Evolutionary conservation across 192 early-diverging fungal genomes (phyloP), one percentile per base, ranked within the genome.

Genomic region (Phlyctochytrium arcticum): DNA sequence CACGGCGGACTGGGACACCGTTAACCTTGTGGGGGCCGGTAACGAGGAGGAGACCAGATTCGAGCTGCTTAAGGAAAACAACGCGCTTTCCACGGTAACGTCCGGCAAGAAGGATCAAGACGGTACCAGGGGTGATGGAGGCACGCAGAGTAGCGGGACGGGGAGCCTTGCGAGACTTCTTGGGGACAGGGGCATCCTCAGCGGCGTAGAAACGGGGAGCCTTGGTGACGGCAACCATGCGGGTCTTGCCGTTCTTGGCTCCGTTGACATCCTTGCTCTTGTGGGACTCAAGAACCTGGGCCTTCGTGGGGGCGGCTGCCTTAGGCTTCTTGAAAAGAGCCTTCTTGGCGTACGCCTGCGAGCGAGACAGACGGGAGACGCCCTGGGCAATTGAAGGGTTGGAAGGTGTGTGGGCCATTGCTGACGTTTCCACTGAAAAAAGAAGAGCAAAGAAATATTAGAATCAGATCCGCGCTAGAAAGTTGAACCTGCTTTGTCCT

Each of bases 21-120:
- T 99, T 99, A 82, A 96, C 75, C 85, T 92, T 92, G 89, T 90
- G 93, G 60, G 97, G 97, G 42, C 97, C 97, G 60, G 95, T 92
- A 61, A 99, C 91, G 63, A 99, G 86, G 54, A 99, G 83, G 62
- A 99, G 87, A 65, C 97, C 97, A 69, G 90, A 90, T 44, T 71
- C 75, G 68, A 99, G 88, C 80, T 93, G 91, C 88, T 94, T 96
- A 75, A 99, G 85, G 87, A 93, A 96, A 36, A 99, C 97, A 65
- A 98, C 97, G 60, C 97, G 88, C 89, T 96, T 96, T 60, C 97
- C 97, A 62, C 93, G 90, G 90, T 88, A 97, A 68, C 93, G 89
- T 70, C 97, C 95, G 36, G 89, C 82, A 61, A 99, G 82, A 65
- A 99, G 85, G 71, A 99, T 98, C 49, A 98, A 82, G 65, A 99